phyloP scores from a whole-genome alignment of 768 basidiomycete species.

The Trametes cinnabarina region DNA sequence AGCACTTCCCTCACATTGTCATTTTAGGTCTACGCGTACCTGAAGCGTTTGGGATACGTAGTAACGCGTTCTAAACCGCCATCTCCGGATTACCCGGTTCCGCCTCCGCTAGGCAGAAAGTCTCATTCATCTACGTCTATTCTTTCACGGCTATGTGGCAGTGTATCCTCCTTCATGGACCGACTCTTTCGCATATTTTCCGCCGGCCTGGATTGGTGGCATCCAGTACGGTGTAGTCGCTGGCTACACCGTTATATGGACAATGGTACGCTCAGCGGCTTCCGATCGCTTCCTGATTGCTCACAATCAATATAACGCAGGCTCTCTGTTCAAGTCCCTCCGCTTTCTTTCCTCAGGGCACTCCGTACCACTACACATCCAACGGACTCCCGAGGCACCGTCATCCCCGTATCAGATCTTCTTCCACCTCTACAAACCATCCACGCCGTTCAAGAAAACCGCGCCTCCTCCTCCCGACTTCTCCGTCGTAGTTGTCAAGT shows the following conservation, averaged over 20 bases:
- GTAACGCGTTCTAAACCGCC: constrained; percentile 75
- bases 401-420: constrained; percentile 76
- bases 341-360: constrained; percentile 75
- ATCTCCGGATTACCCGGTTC: constrained; percentile 48
- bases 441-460: constrained; percentile 78
- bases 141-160: constrained; percentile 34
- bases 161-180: constrained; percentile 32
- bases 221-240: constrained; percentile 47
- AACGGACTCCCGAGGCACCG: constrained; percentile 17
- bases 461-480: constrained; percentile 81
- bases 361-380: constrained; percentile 42
- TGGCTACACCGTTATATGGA: constrained; percentile 52
- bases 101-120: constrained; percentile 36
- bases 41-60: constrained; percentile 88
- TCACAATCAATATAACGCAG: constrained; percentile 37
- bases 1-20: neutral
- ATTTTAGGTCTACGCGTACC: constrained; percentile 82
- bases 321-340: constrained; percentile 62
- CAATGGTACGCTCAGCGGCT: constrained; percentile 42
- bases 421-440: constrained; percentile 90
- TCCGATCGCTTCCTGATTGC: constrained; percentile 6
- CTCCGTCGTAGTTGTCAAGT: constrained; percentile 85
- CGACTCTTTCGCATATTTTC: constrained; percentile 32
- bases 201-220: constrained; percentile 61
- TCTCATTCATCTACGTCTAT: constrained; percentile 27